Evolutionary conservation across 176 grass and related monocot genomes (phyloP).

Genomic region (Melocanna baccifera): DNA sequence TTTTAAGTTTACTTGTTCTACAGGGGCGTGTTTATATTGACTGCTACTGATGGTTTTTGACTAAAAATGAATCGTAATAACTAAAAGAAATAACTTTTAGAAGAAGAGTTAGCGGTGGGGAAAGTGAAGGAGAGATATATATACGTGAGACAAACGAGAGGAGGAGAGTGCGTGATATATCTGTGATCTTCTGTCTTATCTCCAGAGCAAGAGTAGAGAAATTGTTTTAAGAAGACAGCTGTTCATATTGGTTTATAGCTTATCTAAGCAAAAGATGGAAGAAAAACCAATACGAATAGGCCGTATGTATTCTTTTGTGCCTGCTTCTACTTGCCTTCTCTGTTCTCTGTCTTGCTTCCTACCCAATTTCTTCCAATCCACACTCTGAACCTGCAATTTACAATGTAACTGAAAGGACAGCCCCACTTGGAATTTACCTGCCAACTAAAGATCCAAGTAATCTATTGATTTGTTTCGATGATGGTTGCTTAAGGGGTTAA

Average conservation of each 20-base stretch:
- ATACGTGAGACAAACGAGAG: fast-evolving
- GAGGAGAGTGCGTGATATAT: too few species aligned
- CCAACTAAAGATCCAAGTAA: not conserved
- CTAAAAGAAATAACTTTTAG: too few species aligned
- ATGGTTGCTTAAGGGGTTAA: conserved; percentile 2
- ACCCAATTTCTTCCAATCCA: conserved; percentile 24
- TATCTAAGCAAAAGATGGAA: too few species aligned
- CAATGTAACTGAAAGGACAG: not conserved
- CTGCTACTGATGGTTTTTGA: too few species aligned
- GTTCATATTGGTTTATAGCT: too few species aligned
- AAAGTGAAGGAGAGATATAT: too few species aligned
- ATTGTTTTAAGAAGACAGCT: fast-evolving
- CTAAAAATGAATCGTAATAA: too few species aligned
- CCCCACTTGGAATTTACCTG: not conserved
- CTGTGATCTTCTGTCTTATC: too few species aligned
- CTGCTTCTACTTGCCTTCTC: not conserved
- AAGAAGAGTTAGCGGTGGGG: too few species aligned
- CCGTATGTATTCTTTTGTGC: not conserved
- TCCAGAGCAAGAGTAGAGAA: too few species aligned
- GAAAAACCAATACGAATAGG: too few species aligned
- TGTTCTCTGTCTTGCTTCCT: not conserved
- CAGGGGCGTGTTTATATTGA: too few species aligned
- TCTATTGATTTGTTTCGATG: not conserved
- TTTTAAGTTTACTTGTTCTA: not conserved
- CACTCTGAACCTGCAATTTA: not conserved